Base-by-base conservation (phyloP, 768 basidiomycete species). In the Rubroboletus pulcherrimus region DNA sequence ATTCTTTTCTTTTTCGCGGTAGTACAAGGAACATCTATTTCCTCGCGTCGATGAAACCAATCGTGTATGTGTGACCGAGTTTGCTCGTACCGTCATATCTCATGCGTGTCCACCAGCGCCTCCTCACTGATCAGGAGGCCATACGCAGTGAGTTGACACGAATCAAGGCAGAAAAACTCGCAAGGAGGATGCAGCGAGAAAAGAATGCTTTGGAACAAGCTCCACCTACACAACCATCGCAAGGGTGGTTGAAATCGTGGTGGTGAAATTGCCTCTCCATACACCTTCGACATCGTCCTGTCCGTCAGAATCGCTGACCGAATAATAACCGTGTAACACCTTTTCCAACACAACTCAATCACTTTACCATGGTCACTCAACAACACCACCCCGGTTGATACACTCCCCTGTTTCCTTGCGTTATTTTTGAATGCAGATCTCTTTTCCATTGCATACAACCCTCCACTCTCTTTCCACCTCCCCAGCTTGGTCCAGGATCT, bases 21-120 rank as follows among this genome's bases (percentile, higher is more conserved):
- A 91, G 89, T 89, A 90, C 66, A 82, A 85, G 67, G 81, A 88
- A 46, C 84, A 77, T 65, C 73, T 91, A 19, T 89, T 91, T 63
- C 88, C 87, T 31, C 74, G 83, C 7, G 70, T 81, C 26, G 79
- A 86, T 55, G 78, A 82, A 56, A 77, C 80, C 26, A 72, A 77
- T 42, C 78, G 79, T 55, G 85, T 83, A 72, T 40, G 70, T 65
- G 49, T 54, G 24, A 35, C 10, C 8, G 21, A 52, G 12, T 24
- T 39, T 48, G 4, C 33, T 30, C 17, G 44, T 29, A 24, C 29
- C 11, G 30, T 37, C 37, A 19, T 45, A 37, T 45, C 61, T 70
- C 29, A 67, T 49, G 19, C 7, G 24, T 37, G 33, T 24, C 63
- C 24, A 5, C 19, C 45, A 89, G 84, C 76, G 73, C 49, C 70